phyloP scores from a whole-genome alignment of 2,329 filamentous ascomycete species.

The Monilinia laxa region DNA sequence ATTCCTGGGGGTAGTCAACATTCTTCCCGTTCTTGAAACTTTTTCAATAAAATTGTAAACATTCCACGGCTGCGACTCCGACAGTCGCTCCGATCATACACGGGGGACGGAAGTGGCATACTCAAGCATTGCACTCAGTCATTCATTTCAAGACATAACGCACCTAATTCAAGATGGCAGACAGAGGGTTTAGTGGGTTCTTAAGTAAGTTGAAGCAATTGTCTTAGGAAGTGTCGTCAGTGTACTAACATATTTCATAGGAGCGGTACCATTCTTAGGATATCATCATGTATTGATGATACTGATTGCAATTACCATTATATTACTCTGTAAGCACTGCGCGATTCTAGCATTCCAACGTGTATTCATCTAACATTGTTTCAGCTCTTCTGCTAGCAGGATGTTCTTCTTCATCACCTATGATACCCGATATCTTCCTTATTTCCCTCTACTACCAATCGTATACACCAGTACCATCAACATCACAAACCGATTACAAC shows the following conservation, averaged over 20 bases:
- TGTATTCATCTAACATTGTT: conserved; percentile 28
- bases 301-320: conserved; percentile 87
- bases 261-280: conserved; percentile 67
- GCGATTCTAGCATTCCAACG: background rate
- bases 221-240: background rate
- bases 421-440: conserved; percentile 95
- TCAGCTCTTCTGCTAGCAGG: conserved; percentile 86
- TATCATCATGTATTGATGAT: conserved; percentile 95
- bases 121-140: conserved; percentile 19
- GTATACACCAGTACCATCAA: conserved; percentile 78
- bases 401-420: conserved; percentile 92
- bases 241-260: conserved; percentile 42
- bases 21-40: conserved; percentile 28
- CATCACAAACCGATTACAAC: conserved; percentile 86
- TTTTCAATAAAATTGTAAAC: conserved; percentile 28
- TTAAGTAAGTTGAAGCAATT: conserved; percentile 36
- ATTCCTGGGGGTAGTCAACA: conserved; percentile 22
- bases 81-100: conserved; percentile 37
- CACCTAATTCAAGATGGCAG: conserved; percentile 28
- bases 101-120: conserved; percentile 41
- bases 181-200: conserved; percentile 36
- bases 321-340: conserved; percentile 77
- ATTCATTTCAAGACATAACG: conserved; percentile 22
- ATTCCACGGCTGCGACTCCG: conserved; percentile 40
- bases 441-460: conserved; percentile 91